Base-by-base conservation (phyloP, 1,284 basidiomycete species). In the Fomitopsis pinicola region DNA sequence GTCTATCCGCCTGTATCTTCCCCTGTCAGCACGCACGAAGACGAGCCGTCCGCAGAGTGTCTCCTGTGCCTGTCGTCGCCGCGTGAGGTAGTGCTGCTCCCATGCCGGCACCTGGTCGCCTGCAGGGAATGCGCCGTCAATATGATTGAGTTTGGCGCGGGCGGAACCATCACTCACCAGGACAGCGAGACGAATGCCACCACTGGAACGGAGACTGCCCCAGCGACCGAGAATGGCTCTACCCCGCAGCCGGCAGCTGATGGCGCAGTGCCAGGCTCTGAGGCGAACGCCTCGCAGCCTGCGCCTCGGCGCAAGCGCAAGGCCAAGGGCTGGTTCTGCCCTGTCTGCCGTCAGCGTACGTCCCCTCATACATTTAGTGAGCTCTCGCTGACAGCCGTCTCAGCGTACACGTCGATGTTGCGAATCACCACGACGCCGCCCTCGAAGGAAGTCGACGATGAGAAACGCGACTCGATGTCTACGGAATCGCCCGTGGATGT, bases 261-360 rank as follows among this genome's bases (percentile, higher is more conserved):
- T 5, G 67, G 64, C 7, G 64, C 64, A 3, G 60, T 63, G 22
- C 66, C 66, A 17, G 65, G 59, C 7, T 50, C 59, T 17, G 63
- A 56, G 35, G 50, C 61, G 38, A 59, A 50, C 17, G 62, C 63
- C 1, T 64, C 61, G 22, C 60, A 53, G 46, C 63, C 65, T 5
- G 55, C 65, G 2, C 65, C 67, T 1, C 75, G 92, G 60, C 80
- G 94, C 71, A 95, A 94, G 80, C 82, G 93, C 67, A 95, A 92
- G 77, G 90, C 92, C 1, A 96, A 96, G 75, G 94, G 94, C 15
- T 96, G 94, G 94, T 94, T 92, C 82, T 96, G 94, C 73, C 94
- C 94, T 35, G 92, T 96, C 56, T 95, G 94, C 73, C 83, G 94
- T 68, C 94, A 95, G 80, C 92, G 88, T 89, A 67, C 74, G 88